Evolutionary conservation across 345 rosid species (phyloP).

Genomic region (Populus simonii): DNA sequence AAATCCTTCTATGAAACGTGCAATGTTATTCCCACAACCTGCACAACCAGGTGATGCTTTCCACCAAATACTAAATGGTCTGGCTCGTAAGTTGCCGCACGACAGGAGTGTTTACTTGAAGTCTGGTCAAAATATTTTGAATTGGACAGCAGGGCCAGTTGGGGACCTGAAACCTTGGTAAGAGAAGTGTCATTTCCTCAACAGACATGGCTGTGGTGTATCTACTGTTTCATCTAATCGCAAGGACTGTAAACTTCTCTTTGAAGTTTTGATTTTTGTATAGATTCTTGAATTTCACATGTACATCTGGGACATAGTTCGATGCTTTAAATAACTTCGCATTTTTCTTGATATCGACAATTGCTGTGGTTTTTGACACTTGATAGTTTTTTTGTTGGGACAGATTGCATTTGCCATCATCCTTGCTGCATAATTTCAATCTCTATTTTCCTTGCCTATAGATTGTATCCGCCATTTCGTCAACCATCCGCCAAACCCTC

Average conservation of each 20-base stretch:
- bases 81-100: slow-evolving; percentile 86
- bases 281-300: slow-evolving; percentile 11
- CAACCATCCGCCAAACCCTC: neutral
- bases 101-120: slow-evolving; percentile 48
- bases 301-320: slow-evolving; percentile 1
- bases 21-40: slow-evolving; percentile 95
- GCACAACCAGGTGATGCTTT: slow-evolving; percentile 90
- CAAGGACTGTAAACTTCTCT: neutral
- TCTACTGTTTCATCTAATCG: neutral
- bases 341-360: neutral
- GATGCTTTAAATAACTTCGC: neutral
- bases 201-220: neutral
- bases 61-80: slow-evolving; percentile 87
- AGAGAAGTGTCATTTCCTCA: neutral
- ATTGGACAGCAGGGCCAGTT: slow-evolving; percentile 87
- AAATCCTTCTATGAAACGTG: slow-evolving; percentile 88
- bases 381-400: neutral
- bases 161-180: slow-evolving; percentile 93
- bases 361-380: neutral
- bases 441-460: no score
- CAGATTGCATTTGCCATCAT: neutral
- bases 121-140: slow-evolving; percentile 52
- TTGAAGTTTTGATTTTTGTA: slow-evolving; percentile 16
- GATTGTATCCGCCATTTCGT: neutral
- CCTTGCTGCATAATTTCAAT: no score